Evolutionary conservation across 2,329 filamentous ascomycete genomes (phyloP).

Genomic region (Botrytis aclada): DNA sequence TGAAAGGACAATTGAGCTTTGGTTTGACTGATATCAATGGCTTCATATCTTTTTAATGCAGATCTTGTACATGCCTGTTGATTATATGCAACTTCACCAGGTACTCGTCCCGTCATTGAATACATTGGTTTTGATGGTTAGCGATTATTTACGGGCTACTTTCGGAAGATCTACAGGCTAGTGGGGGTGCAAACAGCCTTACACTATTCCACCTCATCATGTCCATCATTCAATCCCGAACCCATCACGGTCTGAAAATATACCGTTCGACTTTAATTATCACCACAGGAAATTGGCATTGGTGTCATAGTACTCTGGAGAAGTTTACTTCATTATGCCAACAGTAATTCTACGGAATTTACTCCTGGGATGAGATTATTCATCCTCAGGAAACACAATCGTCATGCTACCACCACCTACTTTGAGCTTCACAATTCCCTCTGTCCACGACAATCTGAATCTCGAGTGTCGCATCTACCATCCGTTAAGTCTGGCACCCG

Average conservation of each 20-base stretch:
- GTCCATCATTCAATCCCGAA: not conserved
- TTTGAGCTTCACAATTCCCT: conserved; percentile 75
- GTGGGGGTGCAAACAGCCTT: conserved; percentile 2
- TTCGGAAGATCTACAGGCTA: conserved; percentile 6
- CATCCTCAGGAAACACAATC: conserved; percentile 19
- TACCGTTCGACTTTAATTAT: not conserved
- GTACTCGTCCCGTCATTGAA: not conserved
- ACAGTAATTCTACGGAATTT: not conserved
- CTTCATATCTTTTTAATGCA: not conserved
- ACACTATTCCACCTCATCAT: not conserved
- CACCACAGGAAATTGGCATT: not conserved
- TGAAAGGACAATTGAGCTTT: not conserved
- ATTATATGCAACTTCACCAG: not conserved
- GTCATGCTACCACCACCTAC: conserved; percentile 55
- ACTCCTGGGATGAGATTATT: conserved; percentile 26
- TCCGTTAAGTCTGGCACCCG: conserved; percentile 46
- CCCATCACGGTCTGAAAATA: not conserved
- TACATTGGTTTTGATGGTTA: not conserved
- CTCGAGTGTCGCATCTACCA: conserved; percentile 85
- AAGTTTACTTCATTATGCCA: conserved; percentile 11
- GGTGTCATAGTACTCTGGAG: not conserved
- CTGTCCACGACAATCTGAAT: conserved; percentile 70
- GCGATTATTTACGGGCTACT: not conserved
- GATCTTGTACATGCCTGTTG: not conserved
- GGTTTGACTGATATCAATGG: not conserved